Evolutionary conservation across 2,329 filamentous ascomycete species (phyloP).

Genomic region (Monosporascus sp.): DNA sequence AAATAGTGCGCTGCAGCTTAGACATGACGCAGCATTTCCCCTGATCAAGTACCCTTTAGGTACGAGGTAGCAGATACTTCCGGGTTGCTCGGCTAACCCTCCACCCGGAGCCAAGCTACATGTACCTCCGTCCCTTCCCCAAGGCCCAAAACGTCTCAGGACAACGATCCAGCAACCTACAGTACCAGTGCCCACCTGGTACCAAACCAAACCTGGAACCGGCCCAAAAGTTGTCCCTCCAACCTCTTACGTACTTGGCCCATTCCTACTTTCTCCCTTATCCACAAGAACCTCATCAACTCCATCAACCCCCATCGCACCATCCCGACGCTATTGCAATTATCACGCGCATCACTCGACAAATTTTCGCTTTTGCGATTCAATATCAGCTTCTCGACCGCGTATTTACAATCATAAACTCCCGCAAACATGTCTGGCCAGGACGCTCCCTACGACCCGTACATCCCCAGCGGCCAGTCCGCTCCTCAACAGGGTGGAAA

Average conservation of each 20-base stretch:
- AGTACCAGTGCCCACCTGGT: background rate
- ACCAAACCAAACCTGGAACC: too few species aligned
- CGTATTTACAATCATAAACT: background rate
- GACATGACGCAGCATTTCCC: too few species aligned
- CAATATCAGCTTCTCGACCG: background rate
- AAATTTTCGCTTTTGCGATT: background rate
- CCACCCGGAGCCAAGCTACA: background rate
- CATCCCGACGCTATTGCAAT: background rate
- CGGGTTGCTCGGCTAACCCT: background rate
- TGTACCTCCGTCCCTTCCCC: background rate
- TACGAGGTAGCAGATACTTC: background rate
- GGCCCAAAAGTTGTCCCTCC: background rate
- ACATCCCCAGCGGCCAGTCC: conserved; percentile 69
- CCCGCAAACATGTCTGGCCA: conserved; percentile 46
- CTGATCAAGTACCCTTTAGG: too few species aligned
- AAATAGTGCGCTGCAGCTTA: too few species aligned
- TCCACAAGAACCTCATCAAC: background rate
- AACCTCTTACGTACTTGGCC: background rate
- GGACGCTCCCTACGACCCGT: conserved; percentile 76
- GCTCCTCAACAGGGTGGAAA: conserved; percentile 42
- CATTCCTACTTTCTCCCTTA: background rate
- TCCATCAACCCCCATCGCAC: background rate
- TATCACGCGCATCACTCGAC: background rate
- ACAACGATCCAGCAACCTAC: background rate
- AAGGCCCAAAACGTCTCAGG: background rate